Evolutionary conservation across 1,139 yeast species (phyloP).

Genomic region (Pneumocystis oryctolagi): DNA sequence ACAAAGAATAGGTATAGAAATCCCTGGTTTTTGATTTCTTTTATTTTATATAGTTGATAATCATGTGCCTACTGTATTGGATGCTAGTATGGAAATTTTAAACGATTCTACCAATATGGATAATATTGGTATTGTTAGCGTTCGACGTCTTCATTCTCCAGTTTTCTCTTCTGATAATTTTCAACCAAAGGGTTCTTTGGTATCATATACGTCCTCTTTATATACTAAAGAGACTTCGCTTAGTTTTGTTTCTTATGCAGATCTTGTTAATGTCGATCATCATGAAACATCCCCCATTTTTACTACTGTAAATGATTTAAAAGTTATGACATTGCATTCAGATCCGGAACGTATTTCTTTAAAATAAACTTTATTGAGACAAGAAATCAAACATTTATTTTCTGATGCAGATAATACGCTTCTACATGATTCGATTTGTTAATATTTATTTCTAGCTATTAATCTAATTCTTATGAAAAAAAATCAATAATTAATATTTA

Average conservation of each 20-base stretch:
- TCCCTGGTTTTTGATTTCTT: not conserved
- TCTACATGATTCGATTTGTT: not conserved
- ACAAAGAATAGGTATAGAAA: not conserved
- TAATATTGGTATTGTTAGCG: conserved; percentile 8
- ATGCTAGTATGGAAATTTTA: conserved; percentile 11
- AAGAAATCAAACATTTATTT: not conserved
- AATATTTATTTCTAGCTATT: not conserved
- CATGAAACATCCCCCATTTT: not conserved
- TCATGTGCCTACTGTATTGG: conserved; percentile 10
- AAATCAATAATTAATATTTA: not conserved
- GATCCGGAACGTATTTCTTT: not conserved
- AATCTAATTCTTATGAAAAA: not conserved
- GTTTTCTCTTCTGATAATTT: not conserved
- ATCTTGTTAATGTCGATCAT: conserved; percentile 8
- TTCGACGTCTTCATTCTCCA: not conserved
- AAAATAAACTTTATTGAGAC: not conserved
- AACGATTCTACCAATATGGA: conserved; percentile 8
- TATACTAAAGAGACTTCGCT: conserved; percentile 6
- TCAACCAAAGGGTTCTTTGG: not conserved
- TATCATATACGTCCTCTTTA: not conserved
- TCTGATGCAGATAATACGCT: not conserved
- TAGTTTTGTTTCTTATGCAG: conserved; percentile 10
- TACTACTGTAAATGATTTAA: not conserved
- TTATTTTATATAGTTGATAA: conserved; percentile 6
- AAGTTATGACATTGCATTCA: not conserved